Percentiles rank a stretch among this genome's conserved stretches.
These are phyloP conservation scores for Passalora sequoiae DNA, from an alignment of 2,329 filamentous ascomycete genomes.

Conservation along the genomic window DNA sequence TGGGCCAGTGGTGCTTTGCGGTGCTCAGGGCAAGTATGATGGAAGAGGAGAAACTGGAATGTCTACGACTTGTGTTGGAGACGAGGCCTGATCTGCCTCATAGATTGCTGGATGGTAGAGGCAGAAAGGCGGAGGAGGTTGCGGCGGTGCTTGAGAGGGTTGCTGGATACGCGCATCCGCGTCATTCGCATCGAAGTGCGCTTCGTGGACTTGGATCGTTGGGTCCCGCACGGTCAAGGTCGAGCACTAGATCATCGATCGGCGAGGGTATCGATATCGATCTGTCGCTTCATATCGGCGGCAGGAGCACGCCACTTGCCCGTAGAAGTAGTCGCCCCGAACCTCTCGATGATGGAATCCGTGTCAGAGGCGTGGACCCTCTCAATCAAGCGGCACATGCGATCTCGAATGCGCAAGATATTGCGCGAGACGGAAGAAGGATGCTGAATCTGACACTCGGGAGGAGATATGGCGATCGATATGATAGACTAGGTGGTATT, in stretches of 20 bases:
- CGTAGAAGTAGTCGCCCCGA: not conserved
- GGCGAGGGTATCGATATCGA: not conserved
- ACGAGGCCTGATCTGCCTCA: constrained; percentile 8
- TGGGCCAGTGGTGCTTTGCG: constrained; percentile 14
- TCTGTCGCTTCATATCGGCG: constrained; percentile 2
- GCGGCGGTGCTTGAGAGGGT: constrained; percentile 4
- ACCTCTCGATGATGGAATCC: not conserved
- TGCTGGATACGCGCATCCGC: not conserved
- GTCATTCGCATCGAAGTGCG: not conserved
- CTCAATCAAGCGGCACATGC: not conserved
- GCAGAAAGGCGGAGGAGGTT: constrained; percentile 9
- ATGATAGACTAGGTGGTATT: not conserved
- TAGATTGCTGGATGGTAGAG: constrained; percentile 5
- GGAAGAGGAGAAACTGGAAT: constrained; percentile 7
- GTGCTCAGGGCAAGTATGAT: constrained; percentile 4
- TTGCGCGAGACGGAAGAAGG: constrained; percentile 4
- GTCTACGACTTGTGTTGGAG: constrained; percentile 5
- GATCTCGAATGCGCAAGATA: not conserved
- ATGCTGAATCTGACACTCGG: constrained; percentile 13
- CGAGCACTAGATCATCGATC: not conserved
- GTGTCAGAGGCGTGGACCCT: not conserved
- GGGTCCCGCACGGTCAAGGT: not conserved
- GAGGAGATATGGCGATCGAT: constrained; percentile 5
- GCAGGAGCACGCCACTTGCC: not conserved
- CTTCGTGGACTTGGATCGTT: not conserved